Percentiles rank a stretch among this genome's conserved stretches.
Conservation (phyloP, 768 basidiomycete species). For the Rubroboletus pulcherrimus region DNA sequence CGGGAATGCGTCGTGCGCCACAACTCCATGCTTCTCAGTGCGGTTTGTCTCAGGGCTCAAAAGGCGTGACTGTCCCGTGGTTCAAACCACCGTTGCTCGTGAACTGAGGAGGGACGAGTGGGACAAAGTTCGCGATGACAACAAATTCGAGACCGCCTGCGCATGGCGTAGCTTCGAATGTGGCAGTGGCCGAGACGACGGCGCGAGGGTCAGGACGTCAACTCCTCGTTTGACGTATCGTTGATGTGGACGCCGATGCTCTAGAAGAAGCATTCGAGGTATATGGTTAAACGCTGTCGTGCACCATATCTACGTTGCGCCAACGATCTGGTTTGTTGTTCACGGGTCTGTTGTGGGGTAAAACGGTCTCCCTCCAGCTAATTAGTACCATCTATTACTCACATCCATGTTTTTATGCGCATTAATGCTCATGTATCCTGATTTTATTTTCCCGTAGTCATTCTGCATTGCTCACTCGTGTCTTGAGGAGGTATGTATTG, state of each 20-base stretch:
- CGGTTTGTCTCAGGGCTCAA: slow-evolving; percentile 18
- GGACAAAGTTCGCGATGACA: not conserved
- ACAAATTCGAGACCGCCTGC: not conserved
- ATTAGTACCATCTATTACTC: not conserved
- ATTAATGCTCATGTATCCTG: too few species aligned
- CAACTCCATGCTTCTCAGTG: slow-evolving; percentile 19
- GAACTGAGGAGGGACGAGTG: too few species aligned
- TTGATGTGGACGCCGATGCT: slow-evolving; percentile 27
- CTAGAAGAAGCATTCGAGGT: slow-evolving; percentile 32
- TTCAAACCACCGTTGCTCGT: slow-evolving; percentile 27
- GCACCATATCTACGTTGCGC: not conserved
- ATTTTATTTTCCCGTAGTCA: too few species aligned
- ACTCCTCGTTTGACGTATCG: slow-evolving; percentile 32
- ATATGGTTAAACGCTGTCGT: slow-evolving; percentile 19
- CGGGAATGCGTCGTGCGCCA: slow-evolving; percentile 29
- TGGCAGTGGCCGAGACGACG: not conserved
- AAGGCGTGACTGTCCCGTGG: slow-evolving; percentile 15
- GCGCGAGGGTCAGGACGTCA: slow-evolving; percentile 15
- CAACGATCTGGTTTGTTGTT: not conserved
- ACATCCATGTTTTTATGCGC: too few species aligned
- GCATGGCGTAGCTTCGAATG: not conserved
- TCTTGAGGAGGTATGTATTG: too few species aligned
- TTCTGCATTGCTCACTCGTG: too few species aligned
- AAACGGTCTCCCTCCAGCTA: not conserved
- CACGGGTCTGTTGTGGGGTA: not conserved